A percentile compares a stretch with the other conserved stretches of the same genome.
phyloP scores from a whole-genome alignment of 2,329 filamentous ascomycete species.

The Colletotrichum navitas region DNA sequence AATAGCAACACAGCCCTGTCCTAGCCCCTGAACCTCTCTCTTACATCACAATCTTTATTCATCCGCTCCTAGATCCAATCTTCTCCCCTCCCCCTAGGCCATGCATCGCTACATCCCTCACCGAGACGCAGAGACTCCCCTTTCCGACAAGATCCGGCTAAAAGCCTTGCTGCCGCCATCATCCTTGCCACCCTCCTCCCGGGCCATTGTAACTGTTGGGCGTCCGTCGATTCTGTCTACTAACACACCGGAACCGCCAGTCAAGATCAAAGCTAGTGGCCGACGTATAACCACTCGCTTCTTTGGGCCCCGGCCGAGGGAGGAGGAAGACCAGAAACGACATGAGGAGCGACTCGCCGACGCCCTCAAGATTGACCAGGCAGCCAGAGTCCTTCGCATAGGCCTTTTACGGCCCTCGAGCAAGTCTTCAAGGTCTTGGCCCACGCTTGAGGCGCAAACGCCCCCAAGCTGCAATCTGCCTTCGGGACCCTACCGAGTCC shows the following conservation, averaged over 20 bases:
- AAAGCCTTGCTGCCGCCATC: background rate
- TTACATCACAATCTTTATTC: background rate
- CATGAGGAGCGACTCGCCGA: conserved; percentile 82
- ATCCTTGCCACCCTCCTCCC: background rate
- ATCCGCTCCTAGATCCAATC: background rate
- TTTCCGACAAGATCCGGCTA: conserved; percentile 56
- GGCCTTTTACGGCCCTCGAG: conserved; percentile 47
- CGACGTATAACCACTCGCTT: conserved; percentile 71
- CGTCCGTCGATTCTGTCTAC: conserved; percentile 53
- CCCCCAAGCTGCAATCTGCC: conserved; percentile 61
- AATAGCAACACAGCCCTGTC: no score
- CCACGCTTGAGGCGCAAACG: background rate
- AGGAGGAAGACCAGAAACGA: conserved; percentile 72
- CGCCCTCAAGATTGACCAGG: conserved; percentile 83
- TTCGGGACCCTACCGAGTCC: conserved; percentile 81
- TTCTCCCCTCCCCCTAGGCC: background rate
- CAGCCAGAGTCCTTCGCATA: conserved; percentile 74
- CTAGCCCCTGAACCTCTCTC: background rate
- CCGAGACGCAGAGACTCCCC: conserved; percentile 52
- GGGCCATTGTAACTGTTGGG: background rate
- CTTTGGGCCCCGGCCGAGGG: conserved; percentile 53
- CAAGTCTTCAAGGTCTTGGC: background rate
- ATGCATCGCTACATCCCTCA: conserved; percentile 65
- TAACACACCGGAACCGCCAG: conserved; percentile 44
- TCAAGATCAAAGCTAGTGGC: conserved; percentile 75